These are phyloP conservation scores for Dittrichia graveolens DNA, from an alignment of 129 eudicot genomes.

Conservation along the genomic window DNA sequence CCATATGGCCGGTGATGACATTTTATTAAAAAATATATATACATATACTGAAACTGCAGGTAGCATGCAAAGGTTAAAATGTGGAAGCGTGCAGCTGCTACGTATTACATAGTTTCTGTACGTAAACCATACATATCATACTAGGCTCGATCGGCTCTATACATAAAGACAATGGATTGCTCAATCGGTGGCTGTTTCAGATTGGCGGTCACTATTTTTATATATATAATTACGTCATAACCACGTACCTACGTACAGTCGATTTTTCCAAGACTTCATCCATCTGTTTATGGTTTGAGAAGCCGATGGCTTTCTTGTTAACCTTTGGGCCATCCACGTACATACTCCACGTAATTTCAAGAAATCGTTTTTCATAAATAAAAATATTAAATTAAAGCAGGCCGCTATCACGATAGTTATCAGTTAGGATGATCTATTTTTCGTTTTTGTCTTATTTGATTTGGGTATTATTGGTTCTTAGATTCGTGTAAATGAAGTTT, in stretches of 20 bases:
- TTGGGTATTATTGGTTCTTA: no score
- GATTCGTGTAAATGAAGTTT: no score
- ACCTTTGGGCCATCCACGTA: neutral
- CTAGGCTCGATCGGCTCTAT: neutral
- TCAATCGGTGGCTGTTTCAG: conserved; percentile 14
- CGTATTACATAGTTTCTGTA: conserved; percentile 4
- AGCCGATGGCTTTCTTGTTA: conserved; percentile 28
- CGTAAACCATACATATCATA: neutral
- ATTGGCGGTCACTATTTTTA: neutral
- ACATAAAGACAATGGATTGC: conserved; percentile 5
- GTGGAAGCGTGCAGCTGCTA: conserved; percentile 17
- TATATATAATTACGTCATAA: neutral
- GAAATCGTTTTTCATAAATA: neutral
- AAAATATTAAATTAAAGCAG: neutral
- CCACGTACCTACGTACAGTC: conserved; percentile 19
- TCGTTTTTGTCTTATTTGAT: no score
- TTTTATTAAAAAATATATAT: neutral
- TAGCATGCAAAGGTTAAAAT: conserved; percentile 17
- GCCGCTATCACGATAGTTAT: no score
- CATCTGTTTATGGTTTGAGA: conserved; percentile 22
- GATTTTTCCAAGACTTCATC: conserved; percentile 16
- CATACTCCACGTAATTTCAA: conserved; percentile 2
- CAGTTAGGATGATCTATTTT: no score
- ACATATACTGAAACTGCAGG: neutral
- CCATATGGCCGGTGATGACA: neutral